Percentiles rank a stretch among this genome's conserved stretches.
These are phyloP conservation scores for Sarcodon aspratus DNA, from an alignment of 768 basidiomycete species.

Conservation along the genomic window DNA sequence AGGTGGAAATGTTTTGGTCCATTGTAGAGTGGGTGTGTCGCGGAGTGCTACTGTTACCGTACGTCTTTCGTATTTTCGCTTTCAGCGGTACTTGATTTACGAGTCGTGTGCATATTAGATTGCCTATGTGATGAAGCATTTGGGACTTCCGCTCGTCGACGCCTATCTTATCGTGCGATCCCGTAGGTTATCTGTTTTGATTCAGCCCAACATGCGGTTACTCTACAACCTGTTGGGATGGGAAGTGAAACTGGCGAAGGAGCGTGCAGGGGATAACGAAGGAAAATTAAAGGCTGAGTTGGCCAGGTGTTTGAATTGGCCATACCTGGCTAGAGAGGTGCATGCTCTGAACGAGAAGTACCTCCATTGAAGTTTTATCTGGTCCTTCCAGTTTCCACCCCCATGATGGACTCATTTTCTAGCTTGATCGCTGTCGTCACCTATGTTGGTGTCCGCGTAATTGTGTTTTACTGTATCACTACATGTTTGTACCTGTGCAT, in stretches of 20 bases:
- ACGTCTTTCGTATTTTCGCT: constrained; percentile 18
- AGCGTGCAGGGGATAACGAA: constrained; percentile 44
- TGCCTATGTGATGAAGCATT: constrained; percentile 95
- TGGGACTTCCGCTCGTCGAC: constrained; percentile 75
- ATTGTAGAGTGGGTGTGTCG: constrained; percentile 99
- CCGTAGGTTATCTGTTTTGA: constrained; percentile 78
- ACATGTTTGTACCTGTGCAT: no score
- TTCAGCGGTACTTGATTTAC: neutral
- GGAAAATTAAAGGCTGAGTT: constrained; percentile 27
- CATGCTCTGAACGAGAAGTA: constrained; percentile 84
- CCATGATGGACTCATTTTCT: neutral
- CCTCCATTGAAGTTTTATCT: constrained; percentile 24
- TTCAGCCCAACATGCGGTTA: constrained; percentile 94
- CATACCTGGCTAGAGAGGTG: constrained; percentile 76
- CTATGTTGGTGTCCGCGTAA: no score
- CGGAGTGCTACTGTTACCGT: constrained; percentile 88
- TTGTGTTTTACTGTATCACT: no score
- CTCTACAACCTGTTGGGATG: constrained; percentile 91
- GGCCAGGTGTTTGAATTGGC: constrained; percentile 67
- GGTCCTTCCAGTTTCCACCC: neutral
- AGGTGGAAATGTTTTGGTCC: constrained; percentile 88
- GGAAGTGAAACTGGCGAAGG: constrained; percentile 86
- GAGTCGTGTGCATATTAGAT: constrained; percentile 34
- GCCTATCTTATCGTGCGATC: constrained; percentile 91
- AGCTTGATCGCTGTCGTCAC: neutral